phyloP scores from a whole-genome alignment of 1,284 basidiomycete species.

The Boletus hoseneyae region DNA sequence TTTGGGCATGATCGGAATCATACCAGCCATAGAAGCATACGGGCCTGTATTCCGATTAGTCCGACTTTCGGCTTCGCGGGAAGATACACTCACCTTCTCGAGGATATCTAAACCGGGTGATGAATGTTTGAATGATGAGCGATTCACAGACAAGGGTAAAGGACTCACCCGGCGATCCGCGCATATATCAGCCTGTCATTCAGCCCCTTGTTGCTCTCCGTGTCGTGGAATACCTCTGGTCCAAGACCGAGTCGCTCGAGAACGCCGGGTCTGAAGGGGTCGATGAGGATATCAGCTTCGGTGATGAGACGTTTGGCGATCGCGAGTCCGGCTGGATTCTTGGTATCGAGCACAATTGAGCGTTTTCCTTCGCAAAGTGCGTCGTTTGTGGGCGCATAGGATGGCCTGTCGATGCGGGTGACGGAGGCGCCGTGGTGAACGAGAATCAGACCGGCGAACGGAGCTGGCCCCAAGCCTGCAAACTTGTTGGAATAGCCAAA shows the following conservation, averaged over 20 bases:
- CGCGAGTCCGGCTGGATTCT: slow-evolving; percentile 55
- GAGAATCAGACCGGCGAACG: slow-evolving; percentile 76
- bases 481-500: slow-evolving; percentile 45
- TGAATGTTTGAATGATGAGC: not conserved
- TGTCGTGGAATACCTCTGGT: slow-evolving; percentile 67
- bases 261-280: slow-evolving; percentile 82
- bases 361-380: slow-evolving; percentile 70
- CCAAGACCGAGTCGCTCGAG: slow-evolving; percentile 77
- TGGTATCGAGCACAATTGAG: slow-evolving; percentile 67
- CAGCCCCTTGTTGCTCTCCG: slow-evolving; percentile 41
- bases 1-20: slow-evolving; percentile 12
- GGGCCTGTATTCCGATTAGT: slow-evolving; percentile 42
- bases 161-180: slow-evolving; percentile 59
- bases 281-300: slow-evolving; percentile 76
- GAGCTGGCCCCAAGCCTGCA: slow-evolving; percentile 81
- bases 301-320: slow-evolving; percentile 58
- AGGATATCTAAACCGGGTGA: slow-evolving; percentile 45
- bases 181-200: slow-evolving; percentile 65
- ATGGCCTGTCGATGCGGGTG: slow-evolving; percentile 67
- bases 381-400: slow-evolving; percentile 40
- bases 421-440: slow-evolving; percentile 82
- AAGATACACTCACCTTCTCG: slow-evolving; percentile 43
- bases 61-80: slow-evolving; percentile 10
- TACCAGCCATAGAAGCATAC: slow-evolving; percentile 69
- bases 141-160: not conserved